These are phyloP conservation scores for Fusarium sp. DNA, from an alignment of 2,329 filamentous ascomycete genomes.

Conservation along the genomic window DNA sequence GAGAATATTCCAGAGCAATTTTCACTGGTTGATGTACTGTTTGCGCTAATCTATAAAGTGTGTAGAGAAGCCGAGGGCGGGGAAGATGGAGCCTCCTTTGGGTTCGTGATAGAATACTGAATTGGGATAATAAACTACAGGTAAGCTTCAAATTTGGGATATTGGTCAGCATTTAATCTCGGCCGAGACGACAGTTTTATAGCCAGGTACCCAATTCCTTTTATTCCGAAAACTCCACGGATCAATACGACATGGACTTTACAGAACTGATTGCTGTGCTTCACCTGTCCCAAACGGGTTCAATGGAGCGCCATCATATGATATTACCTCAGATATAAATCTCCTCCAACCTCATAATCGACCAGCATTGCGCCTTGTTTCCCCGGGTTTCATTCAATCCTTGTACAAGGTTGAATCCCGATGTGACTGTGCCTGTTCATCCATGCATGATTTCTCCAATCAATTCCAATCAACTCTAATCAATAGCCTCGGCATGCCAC, in stretches of 20 bases:
- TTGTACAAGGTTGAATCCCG: neutral
- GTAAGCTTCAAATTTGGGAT: no score
- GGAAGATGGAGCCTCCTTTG: neutral
- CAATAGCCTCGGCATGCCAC: neutral
- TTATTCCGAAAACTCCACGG: no score
- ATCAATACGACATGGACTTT: no score
- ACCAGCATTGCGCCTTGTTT: neutral
- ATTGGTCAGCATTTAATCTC: neutral
- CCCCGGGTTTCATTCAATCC: no score
- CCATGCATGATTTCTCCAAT: neutral
- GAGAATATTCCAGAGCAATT: neutral
- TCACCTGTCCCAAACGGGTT: neutral
- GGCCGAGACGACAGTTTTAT: no score
- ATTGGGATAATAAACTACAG: neutral
- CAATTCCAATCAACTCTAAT: neutral
- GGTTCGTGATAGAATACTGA: neutral
- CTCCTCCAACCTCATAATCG: no score
- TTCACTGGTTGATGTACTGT: accelerated
- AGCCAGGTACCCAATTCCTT: no score
- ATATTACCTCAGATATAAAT: neutral
- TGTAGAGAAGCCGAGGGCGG: conserved; percentile 3
- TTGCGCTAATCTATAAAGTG: neutral
- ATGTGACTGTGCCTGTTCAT: neutral
- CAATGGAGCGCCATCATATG: neutral
- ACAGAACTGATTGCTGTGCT: no score